phyloP scores from a whole-genome alignment of 2,329 filamentous ascomycete genomes.

The Coleophoma eucalyptorum region DNA sequence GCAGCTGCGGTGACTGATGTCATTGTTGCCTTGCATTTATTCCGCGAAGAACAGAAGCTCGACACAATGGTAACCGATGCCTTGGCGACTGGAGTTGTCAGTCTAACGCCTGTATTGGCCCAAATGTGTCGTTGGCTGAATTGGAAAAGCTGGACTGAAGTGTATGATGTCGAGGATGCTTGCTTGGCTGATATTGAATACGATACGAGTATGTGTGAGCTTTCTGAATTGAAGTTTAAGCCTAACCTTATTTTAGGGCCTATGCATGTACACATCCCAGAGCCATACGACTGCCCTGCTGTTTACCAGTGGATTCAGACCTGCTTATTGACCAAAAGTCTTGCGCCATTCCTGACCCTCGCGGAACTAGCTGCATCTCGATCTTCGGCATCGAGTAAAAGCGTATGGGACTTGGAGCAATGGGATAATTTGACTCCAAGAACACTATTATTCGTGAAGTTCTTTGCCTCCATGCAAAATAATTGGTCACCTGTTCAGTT shows the following conservation, averaged over 20 bases:
- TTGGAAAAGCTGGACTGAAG: conserved; percentile 62
- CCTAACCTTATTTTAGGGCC: no score
- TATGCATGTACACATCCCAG: conserved; percentile 25
- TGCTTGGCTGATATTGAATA: conserved; percentile 48
- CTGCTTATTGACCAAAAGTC: conserved; percentile 26
- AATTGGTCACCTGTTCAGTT: conserved; percentile 54
- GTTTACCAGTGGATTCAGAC: conserved; percentile 52
- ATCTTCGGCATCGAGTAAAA: conserved; percentile 12
- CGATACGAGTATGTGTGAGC: conserved; percentile 40
- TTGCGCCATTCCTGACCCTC: conserved; percentile 42
- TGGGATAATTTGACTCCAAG: conserved; percentile 47
- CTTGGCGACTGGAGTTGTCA: conserved; percentile 37
- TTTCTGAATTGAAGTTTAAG: no score
- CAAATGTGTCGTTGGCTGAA: conserved; percentile 81
- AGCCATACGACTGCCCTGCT: conserved; percentile 53
- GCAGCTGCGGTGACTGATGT: conserved; percentile 61
- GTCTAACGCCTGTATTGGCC: conserved; percentile 69
- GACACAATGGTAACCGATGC: conserved; percentile 53
- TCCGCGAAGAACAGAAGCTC: conserved; percentile 88
- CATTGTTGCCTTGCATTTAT: conserved; percentile 74
- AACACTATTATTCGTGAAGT: conserved; percentile 65
- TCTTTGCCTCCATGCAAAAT: conserved; percentile 56
- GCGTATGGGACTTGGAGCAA: conserved; percentile 12
- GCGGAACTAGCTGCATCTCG: conserved; percentile 39
- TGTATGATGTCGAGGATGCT: conserved; percentile 58